Evolutionary conservation across 1,284 basidiomycete genomes (phyloP).

Genomic region (Phellopilus nigrolimitatus): DNA sequence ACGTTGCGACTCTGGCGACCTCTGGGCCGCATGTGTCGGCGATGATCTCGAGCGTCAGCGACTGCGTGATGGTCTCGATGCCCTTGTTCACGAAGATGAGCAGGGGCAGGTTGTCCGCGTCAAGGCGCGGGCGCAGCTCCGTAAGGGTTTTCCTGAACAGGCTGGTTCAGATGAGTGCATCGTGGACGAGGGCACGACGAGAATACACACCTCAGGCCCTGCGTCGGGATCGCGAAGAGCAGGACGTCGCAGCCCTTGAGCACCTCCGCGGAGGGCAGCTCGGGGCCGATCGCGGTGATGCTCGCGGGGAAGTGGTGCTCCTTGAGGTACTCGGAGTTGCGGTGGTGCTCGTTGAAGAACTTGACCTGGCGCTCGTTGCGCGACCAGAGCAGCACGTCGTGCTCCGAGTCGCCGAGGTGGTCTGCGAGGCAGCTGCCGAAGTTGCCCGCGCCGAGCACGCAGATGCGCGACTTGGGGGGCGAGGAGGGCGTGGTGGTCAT

Average conservation of each 20-base stretch:
- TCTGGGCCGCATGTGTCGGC: slow-evolving; percentile 74
- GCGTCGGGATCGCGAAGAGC: too few species aligned
- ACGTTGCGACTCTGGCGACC: slow-evolving; percentile 70
- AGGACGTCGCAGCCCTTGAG: too few species aligned
- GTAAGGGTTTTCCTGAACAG: slow-evolving; percentile 45
- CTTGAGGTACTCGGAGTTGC: slow-evolving; percentile 62
- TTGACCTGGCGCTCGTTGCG: slow-evolving; percentile 55
- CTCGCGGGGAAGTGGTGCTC: too few species aligned
- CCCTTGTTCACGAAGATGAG: slow-evolving; percentile 87
- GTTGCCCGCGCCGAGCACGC: slow-evolving; percentile 76
- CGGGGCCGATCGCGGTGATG: too few species aligned
- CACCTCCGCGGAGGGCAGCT: too few species aligned
- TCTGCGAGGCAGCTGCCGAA: slow-evolving; percentile 83
- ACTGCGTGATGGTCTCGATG: slow-evolving; percentile 71
- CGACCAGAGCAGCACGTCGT: slow-evolving; percentile 75
- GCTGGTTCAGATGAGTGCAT: slow-evolving; percentile 1
- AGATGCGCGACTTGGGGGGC: slow-evolving; percentile 46
- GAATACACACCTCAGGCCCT: too few species aligned
- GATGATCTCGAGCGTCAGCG: slow-evolving; percentile 79
- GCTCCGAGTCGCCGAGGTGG: slow-evolving; percentile 73
- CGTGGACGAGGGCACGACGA: too few species aligned
- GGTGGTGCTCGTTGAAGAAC: slow-evolving; percentile 64
- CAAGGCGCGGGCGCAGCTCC: slow-evolving; percentile 46
- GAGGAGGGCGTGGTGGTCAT: slow-evolving; percentile 16
- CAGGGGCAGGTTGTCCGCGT: slow-evolving; percentile 54